phyloP scores from a whole-genome alignment of 345 rosid species.

The Limnanthes douglasii region DNA sequence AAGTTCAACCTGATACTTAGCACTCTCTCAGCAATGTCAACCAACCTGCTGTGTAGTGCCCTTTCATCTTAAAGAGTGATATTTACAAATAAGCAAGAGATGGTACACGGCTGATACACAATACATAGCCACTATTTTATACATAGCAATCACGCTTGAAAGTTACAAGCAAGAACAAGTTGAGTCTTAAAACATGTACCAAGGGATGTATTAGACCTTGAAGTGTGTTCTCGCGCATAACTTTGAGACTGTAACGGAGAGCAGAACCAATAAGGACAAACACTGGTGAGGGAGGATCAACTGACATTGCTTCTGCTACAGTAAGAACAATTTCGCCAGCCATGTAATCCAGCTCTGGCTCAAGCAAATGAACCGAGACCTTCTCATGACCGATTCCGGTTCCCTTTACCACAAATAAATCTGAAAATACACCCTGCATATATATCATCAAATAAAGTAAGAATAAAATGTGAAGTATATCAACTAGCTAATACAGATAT shows the following conservation, averaged over 20 bases:
- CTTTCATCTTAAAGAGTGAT: no score
- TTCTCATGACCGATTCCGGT: slow-evolving; percentile 71
- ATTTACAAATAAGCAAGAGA: no score
- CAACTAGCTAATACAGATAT: no score
- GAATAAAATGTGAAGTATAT: slow-evolving; percentile 2
- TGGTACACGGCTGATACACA: no score
- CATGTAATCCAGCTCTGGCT: slow-evolving; percentile 47
- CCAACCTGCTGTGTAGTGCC: not conserved
- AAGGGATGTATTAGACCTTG: slow-evolving; percentile 40
- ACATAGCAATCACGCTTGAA: not conserved
- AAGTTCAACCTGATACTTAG: not conserved
- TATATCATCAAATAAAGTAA: slow-evolving; percentile 6
- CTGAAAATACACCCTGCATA: slow-evolving; percentile 81
- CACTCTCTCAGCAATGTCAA: not conserved
- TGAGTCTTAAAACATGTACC: not conserved
- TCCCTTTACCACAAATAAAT: slow-evolving; percentile 79
- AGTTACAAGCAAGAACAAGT: not conserved
- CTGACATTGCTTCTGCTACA: slow-evolving; percentile 97
- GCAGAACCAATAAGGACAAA: slow-evolving; percentile 73
- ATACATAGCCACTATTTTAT: not conserved
- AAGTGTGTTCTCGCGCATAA: slow-evolving; percentile 58
- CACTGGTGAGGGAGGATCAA: slow-evolving; percentile 83
- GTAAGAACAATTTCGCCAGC: slow-evolving; percentile 63
- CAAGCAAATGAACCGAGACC: slow-evolving; percentile 69
- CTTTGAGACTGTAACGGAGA: slow-evolving; percentile 53